Conservation (phyloP, 208 protist species). For the Tritrichomonas musculus region DNA sequence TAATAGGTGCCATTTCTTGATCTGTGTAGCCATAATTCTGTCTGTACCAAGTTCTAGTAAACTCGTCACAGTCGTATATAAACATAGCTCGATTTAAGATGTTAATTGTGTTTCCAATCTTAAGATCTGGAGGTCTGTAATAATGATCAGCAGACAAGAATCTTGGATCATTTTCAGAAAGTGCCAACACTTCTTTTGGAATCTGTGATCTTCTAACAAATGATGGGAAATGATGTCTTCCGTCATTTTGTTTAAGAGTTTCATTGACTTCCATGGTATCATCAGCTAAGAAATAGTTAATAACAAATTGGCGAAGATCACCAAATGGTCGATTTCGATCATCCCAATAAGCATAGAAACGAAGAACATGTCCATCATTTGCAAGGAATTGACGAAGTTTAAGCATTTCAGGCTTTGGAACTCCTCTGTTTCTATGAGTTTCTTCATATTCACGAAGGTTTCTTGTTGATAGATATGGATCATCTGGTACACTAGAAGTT, state of each 20-base stretch:
- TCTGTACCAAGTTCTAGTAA: constrained; percentile 26
- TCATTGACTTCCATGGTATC: constrained; percentile 79
- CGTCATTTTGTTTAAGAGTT: constrained; percentile 68
- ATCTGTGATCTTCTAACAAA: constrained; percentile 73
- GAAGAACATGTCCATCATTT: constrained; percentile 74
- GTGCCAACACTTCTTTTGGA: constrained; percentile 62
- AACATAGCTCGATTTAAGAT: constrained; percentile 38
- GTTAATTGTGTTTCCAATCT: constrained; percentile 32
- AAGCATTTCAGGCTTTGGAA: constrained; percentile 41
- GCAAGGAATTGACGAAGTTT: constrained; percentile 60
- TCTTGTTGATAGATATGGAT: constrained; percentile 33
- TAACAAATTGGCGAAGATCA: constrained; percentile 69
- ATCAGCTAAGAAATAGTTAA: constrained; percentile 86
- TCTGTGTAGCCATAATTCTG: constrained; percentile 36
- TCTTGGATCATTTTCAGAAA: constrained; percentile 38
- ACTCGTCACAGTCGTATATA: constrained; percentile 36
- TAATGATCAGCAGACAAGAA: constrained; percentile 36
- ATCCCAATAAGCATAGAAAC: constrained; percentile 84
- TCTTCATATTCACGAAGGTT: constrained; percentile 40
- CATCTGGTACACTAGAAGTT: background rate
- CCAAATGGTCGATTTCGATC: constrained; percentile 66
- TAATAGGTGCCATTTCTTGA: background rate
- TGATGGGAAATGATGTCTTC: constrained; percentile 74
- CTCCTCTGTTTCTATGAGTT: constrained; percentile 40
- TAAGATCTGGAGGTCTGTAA: constrained; percentile 40